Conservation (phyloP, 164 flowering plant genomes). For the Tinospora cordifolia region DNA sequence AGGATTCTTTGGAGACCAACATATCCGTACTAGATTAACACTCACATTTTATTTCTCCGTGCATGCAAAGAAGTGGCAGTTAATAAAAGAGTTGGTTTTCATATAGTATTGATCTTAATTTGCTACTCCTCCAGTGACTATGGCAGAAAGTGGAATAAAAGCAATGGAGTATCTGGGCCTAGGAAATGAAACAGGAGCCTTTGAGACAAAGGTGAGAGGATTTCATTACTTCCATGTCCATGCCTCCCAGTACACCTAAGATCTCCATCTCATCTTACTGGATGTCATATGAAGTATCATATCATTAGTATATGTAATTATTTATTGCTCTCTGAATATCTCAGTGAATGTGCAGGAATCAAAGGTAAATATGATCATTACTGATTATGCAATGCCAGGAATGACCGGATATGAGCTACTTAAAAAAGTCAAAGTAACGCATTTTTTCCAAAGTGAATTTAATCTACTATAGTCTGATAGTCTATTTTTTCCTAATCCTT, state of each 20-base stretch:
- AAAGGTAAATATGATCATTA: slow-evolving; percentile 41
- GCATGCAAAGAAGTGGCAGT: no score
- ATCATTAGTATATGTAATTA: no score
- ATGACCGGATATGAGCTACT: slow-evolving; percentile 49
- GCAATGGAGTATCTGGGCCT: slow-evolving; percentile 65
- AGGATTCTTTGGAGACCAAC: no score
- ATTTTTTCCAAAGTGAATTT: background rate
- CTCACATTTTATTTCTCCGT: no score
- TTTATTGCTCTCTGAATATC: no score
- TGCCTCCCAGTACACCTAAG: no score
- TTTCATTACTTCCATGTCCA: background rate
- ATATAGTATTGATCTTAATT: background rate
- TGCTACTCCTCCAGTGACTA: slow-evolving; percentile 46
- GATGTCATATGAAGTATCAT: no score
- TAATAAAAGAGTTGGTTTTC: no score
- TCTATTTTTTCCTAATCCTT: no score
- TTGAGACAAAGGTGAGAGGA: slow-evolving; percentile 17
- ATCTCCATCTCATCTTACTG: no score
- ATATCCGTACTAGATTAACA: no score
- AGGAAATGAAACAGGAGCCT: slow-evolving; percentile 25
- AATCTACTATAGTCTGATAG: background rate
- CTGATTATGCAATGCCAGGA: slow-evolving; percentile 49
- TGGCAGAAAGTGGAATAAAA: slow-evolving; percentile 54
- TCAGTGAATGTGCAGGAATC: slow-evolving; percentile 19
- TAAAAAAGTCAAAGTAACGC: slow-evolving; percentile 35